Evolutionary conservation across 1,284 basidiomycete species (phyloP), one percentile per base, ranked within the genome.

Genomic region (Phlebopus sp.): DNA sequence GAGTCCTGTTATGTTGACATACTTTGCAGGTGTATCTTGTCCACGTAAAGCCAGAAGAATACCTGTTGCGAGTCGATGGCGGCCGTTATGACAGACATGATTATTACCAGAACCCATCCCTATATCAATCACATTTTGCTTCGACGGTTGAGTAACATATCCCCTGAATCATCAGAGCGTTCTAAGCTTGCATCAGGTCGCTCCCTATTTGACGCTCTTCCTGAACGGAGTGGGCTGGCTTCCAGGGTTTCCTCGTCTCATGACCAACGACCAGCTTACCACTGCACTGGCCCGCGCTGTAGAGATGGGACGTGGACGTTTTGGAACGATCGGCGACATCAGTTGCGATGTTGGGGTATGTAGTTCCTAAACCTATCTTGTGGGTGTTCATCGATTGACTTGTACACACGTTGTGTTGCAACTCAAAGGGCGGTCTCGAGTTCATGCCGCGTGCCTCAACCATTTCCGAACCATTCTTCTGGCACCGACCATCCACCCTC

Each of bases 221-320:
- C 73, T 96, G 42, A 92, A 96, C 55, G 92, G 92, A 7, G 80
- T 85, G 0, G 92, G 91, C 25, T 96, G 92, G 92, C 72, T 81
- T 14, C 75, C 79, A 0, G 76, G 73, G 0, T 94, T 79, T 68
- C 93, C 92, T 13, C 79, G 90, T 3, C 69, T 93, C 7, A 84
- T 96, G 77, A 81, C 80, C 1, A 88, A 79, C 29, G 70, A 73
- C 0, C 81, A 90, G 54, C 72, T 93, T 7, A 64, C 66, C 0
- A 60, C 63, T 29, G 82, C 84, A 0, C 71, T 90, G 2, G 56
- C 70, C 31, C 69, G 65, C 2, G 81, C 82, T 1, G 68, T 69
- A 41, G 58, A 72, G 37, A 59, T 81, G 21, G 75, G 79, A n/a
- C 74, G 68, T 8, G 76, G 74, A 4, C 71, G 86, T 10, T 83